A percentile compares a stretch with the other conserved stretches of the same genome.
Evolutionary conservation across 768 basidiomycete genomes (phyloP).

Genomic region (Boletus insuetus): DNA sequence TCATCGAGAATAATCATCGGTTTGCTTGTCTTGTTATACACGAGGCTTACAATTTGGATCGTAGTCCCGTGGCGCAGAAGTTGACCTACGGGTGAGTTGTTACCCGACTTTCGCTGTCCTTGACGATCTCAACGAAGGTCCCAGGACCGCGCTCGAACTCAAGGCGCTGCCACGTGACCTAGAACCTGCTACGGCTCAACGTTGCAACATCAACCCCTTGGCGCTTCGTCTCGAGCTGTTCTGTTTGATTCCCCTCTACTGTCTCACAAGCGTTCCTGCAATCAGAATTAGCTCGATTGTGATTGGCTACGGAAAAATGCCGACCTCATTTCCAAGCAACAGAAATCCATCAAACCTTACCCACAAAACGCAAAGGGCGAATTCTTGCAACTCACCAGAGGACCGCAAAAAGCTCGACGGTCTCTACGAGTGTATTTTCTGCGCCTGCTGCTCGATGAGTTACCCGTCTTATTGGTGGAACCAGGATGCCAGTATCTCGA

Average conservation of each 20-base stretch:
- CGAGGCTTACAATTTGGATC: slow-evolving; percentile 76
- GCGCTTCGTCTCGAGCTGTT: no score
- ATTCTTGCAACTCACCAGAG: slow-evolving; percentile 81
- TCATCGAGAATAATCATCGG: slow-evolving; percentile 17
- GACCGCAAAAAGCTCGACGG: slow-evolving; percentile 95
- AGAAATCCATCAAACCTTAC: slow-evolving; percentile 98
- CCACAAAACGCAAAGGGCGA: slow-evolving; percentile 85
- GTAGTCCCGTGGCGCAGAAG: slow-evolving; percentile 63
- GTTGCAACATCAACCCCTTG: no score
- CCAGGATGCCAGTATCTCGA: slow-evolving; percentile 93
- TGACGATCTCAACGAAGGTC: background rate
- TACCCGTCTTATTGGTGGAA: slow-evolving; percentile 99
- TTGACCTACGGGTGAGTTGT: slow-evolving; percentile 67
- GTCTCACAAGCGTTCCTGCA: no score
- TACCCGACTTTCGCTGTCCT: background rate
- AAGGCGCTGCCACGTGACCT: slow-evolving; percentile 66
- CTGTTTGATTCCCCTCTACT: no score
- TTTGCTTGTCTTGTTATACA: slow-evolving; percentile 34
- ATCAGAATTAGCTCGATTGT: no score
- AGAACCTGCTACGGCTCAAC: slow-evolving; percentile 41
- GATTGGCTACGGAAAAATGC: no score
- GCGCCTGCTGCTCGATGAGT: slow-evolving; percentile 95
- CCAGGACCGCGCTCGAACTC: slow-evolving; percentile 65
- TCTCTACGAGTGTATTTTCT: slow-evolving; percentile 96
- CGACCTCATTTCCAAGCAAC: slow-evolving; percentile 40